Conservation (phyloP, 2,329 filamentous ascomycete genomes). For the Trichophyton verrucosum region DNA sequence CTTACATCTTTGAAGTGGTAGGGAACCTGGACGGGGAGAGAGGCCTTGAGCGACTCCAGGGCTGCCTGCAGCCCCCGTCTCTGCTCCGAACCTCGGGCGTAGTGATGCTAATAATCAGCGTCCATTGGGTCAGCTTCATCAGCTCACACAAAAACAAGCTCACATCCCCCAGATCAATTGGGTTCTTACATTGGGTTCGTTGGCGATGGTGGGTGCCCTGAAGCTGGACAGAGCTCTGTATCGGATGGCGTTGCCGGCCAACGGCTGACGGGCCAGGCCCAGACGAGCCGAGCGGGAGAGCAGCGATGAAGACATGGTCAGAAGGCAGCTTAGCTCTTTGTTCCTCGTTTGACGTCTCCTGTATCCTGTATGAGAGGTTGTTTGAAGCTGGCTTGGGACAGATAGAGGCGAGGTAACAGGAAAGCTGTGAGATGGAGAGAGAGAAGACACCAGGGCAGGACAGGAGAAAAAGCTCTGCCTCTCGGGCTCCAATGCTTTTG, state of each 20-base stretch:
- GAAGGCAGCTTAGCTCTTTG: no score
- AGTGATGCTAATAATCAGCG: conserved; percentile 5
- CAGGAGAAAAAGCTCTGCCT: no score
- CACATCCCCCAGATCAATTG: neutral
- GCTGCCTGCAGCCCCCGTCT: conserved; percentile 7
- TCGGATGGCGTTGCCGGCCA: neutral
- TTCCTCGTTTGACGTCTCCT: no score
- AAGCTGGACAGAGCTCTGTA: conserved; percentile 6
- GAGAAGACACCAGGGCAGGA: no score
- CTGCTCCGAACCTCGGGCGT: conserved; percentile 8
- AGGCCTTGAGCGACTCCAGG: conserved; percentile 6
- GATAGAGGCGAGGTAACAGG: no score
- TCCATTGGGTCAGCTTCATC: neutral
- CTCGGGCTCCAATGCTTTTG: no score
- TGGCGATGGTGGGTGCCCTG: conserved; percentile 8
- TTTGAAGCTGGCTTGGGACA: no score
- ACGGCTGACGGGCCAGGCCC: neutral
- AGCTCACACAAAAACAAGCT: neutral
- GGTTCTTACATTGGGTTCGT: conserved; percentile 9
- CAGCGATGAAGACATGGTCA: neutral
- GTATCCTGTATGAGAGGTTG: no score
- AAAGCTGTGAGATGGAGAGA: no score
- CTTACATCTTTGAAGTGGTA: conserved; percentile 2
- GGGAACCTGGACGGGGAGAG: conserved; percentile 8
- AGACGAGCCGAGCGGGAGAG: neutral